Conservation (phyloP, 2,329 filamentous ascomycete species). For the Thielaviopsis euricoi region DNA sequence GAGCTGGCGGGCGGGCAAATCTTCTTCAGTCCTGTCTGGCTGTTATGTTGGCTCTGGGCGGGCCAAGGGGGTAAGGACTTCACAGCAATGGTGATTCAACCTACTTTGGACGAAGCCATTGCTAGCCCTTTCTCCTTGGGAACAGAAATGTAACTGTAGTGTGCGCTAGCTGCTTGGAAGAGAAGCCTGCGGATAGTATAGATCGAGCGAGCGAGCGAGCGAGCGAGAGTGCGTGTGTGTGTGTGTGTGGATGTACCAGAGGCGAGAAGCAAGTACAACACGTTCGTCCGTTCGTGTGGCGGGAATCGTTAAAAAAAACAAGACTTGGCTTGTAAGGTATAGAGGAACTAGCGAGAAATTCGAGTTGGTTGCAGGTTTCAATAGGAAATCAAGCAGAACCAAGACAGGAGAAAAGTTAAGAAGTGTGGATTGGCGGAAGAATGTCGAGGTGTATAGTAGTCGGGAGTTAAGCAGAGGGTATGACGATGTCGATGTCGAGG, state of each 20-base stretch:
- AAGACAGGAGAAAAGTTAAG: background rate
- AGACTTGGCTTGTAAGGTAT: background rate
- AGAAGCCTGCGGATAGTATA: conserved; percentile 7
- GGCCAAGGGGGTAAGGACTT: conserved; percentile 12
- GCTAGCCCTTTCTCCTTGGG: conserved; percentile 13
- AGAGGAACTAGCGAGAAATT: background rate
- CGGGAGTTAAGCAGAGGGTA: background rate
- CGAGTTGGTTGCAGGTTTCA: too few relatives aligned
- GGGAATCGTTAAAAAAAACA: background rate
- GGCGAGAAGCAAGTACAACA: background rate
- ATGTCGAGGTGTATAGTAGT: background rate
- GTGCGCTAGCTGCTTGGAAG: conserved; percentile 8
- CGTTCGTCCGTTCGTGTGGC: background rate
- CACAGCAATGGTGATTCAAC: conserved; percentile 12
- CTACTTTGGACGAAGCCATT: conserved; percentile 13
- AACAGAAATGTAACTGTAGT: background rate
- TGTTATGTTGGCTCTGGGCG: background rate
- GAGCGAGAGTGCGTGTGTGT: too few relatives aligned
- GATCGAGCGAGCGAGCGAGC: background rate
- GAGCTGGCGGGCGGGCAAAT: background rate
- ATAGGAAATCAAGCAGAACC: background rate
- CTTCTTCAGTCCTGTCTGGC: background rate
- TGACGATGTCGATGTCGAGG: background rate
- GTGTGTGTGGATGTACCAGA: conserved; percentile 2
- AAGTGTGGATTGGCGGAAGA: background rate